phyloP scores from a whole-genome alignment of 495 filamentous ascomycete genomes.

The Saxispiralis lemnorum region DNA sequence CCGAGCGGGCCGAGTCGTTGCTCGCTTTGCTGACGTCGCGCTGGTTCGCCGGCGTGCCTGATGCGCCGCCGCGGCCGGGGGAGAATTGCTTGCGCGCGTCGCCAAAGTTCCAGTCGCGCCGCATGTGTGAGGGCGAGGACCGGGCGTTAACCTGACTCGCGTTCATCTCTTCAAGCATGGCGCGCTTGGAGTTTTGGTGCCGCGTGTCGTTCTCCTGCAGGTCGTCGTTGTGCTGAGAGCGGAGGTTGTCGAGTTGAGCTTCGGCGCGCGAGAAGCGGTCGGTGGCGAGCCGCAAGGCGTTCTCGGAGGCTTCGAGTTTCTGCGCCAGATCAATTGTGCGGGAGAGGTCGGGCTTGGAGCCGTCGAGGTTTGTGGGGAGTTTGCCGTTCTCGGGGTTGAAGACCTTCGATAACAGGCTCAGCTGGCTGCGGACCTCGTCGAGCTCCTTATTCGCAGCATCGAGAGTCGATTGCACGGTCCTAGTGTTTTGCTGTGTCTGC shows the following conservation, averaged over 20 bases:
- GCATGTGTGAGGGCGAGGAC: conserved; percentile 58
- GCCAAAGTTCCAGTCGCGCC: conserved; percentile 37
- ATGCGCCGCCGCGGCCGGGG: conserved; percentile 17
- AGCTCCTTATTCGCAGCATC: conserved; percentile 66
- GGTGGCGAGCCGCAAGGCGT: conserved; percentile 67
- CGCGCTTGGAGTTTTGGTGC: conserved; percentile 53
- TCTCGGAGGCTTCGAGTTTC: conserved; percentile 73
- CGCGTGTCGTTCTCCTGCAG: conserved; percentile 53
- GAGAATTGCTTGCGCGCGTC: conserved; percentile 42
- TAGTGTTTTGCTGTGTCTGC: conserved; percentile 73
- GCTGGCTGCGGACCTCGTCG: conserved; percentile 55
- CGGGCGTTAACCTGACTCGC: conserved; percentile 61
- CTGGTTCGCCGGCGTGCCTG: conserved; percentile 47
- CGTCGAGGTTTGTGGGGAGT: conserved; percentile 41
- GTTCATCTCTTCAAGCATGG: conserved; percentile 72
- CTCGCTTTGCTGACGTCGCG: conserved; percentile 53
- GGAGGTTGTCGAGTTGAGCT: conserved; percentile 61
- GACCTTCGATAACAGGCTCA: conserved; percentile 66
- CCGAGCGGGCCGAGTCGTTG: conserved; percentile 68
- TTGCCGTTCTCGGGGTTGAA: conserved; percentile 63
- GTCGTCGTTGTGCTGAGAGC: conserved; percentile 52
- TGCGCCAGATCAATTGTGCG: conserved; percentile 68
- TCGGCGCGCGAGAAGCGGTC: conserved; percentile 73
- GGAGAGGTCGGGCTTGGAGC: conserved; percentile 32
- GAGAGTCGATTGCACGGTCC: conserved; percentile 58